phyloP scores from a whole-genome alignment of 2,329 filamentous ascomycete genomes.

The Fusarium sp. region DNA sequence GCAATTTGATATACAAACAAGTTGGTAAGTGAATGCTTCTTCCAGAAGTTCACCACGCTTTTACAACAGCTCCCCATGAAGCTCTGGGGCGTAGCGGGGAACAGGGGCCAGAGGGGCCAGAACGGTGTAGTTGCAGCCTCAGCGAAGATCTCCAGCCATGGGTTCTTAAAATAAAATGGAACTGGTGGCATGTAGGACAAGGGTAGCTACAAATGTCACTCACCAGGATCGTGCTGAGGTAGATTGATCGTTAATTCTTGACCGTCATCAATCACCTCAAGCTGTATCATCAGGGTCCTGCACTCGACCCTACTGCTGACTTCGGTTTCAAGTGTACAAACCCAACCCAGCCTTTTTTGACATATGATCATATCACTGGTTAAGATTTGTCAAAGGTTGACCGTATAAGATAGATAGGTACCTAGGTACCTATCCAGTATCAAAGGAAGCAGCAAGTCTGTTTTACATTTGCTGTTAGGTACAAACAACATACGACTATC shows the following conservation, averaged over 20 bases:
- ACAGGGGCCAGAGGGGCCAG: neutral
- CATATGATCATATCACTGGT: neutral
- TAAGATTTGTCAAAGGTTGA: neutral
- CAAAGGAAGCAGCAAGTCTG: neutral
- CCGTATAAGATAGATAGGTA: neutral
- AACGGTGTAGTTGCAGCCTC: slow-evolving; percentile 5
- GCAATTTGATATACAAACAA: neutral
- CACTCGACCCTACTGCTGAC: neutral
- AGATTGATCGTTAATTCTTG: slow-evolving; percentile 24
- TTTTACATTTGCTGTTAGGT: neutral
- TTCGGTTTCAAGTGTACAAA: neutral
- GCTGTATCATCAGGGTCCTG: neutral
- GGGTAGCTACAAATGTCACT: neutral
- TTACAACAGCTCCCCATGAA: neutral
- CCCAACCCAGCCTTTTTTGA: neutral
- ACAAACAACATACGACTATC: neutral
- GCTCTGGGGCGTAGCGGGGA: neutral
- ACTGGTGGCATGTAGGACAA: slow-evolving; percentile 1
- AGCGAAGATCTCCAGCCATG: slow-evolving; percentile 6
- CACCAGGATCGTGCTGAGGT: slow-evolving; percentile 16
- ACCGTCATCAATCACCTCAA: slow-evolving; percentile 3
- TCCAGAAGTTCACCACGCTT: neutral
- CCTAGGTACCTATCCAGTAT: neutral
- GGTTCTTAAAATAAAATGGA: slow-evolving; percentile 21
- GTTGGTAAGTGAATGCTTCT: neutral